phyloP scores from a whole-genome alignment of 2,329 filamentous ascomycete genomes.

The Tolypocladium amazonense region DNA sequence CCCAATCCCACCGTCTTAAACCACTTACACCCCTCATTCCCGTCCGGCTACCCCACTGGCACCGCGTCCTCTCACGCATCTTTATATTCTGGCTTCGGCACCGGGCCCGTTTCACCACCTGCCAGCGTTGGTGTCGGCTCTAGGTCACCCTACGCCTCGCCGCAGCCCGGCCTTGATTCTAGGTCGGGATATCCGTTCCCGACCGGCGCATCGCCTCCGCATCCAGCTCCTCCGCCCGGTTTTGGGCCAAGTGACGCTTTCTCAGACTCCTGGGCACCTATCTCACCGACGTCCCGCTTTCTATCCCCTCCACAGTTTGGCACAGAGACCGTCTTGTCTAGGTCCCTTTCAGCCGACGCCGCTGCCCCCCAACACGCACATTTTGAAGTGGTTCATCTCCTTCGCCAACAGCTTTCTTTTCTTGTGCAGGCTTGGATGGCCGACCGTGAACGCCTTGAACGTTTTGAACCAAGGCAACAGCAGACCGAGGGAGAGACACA shows the following conservation, averaged over 20 bases:
- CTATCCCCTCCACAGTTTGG: background rate
- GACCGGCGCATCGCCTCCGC: background rate
- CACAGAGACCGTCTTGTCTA: background rate
- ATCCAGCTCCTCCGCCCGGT: background rate
- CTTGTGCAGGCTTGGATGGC: constrained; percentile 3
- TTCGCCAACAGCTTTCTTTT: constrained; percentile 2
- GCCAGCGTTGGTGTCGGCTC: background rate
- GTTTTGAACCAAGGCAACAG: background rate
- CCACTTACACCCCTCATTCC: background rate
- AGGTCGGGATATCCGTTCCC: background rate
- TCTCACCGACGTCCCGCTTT: background rate
- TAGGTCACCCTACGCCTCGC: background rate
- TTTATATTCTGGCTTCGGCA: background rate
- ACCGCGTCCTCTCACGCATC: background rate
- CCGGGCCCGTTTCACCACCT: background rate
- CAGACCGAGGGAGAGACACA: background rate
- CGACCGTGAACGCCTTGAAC: background rate
- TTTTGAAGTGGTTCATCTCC: background rate
- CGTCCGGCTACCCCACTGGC: background rate
- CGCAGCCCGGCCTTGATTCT: background rate
- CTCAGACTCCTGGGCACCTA: background rate
- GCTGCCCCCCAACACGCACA: background rate
- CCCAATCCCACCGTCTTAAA: background rate
- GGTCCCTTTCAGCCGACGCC: background rate
- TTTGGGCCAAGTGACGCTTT: background rate